Conservation (phyloP, 371 early-diverging fungal species). For the Mortierella sp. region DNA sequence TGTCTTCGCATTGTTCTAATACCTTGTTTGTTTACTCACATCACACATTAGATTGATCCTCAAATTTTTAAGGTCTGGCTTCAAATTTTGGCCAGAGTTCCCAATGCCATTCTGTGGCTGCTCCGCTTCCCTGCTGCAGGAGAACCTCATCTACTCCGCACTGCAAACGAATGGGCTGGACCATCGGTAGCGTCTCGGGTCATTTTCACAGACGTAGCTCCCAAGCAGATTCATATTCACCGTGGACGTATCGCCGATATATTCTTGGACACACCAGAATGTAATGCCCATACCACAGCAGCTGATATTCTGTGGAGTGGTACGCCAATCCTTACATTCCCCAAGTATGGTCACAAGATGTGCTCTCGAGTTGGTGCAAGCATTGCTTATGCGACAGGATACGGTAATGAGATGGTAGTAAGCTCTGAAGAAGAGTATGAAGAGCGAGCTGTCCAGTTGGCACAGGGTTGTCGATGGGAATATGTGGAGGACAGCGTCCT, state of each 20-base stretch:
- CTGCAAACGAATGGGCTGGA: constrained; percentile 84
- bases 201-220: constrained; percentile 92
- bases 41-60: constrained; percentile 51
- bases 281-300: constrained; percentile 96
- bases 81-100: constrained; percentile 83
- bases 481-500: constrained; percentile 54
- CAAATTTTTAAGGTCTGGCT: constrained; percentile 81
- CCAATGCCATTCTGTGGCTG: constrained; percentile 90
- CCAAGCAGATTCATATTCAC: constrained; percentile 92
- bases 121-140: constrained; percentile 93
- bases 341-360: constrained; percentile 92
- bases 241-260: constrained; percentile 94
- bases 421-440: constrained; percentile 81
- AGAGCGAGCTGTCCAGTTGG: constrained; percentile 81
- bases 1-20: no score
- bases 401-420: constrained; percentile 88
- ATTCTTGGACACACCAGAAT: constrained; percentile 94
- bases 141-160: constrained; percentile 78
- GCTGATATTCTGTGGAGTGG: constrained; percentile 96
- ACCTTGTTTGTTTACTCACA: not conserved
- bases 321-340: constrained; percentile 91
- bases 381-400: constrained; percentile 88
- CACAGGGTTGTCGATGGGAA: constrained; percentile 67
- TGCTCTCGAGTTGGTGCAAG: constrained; percentile 93
- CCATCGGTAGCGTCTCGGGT: constrained; percentile 84